These are phyloP conservation scores for Sanghuangporus baumii DNA, from an alignment of 1,284 basidiomycete species.

Conservation along the genomic window DNA sequence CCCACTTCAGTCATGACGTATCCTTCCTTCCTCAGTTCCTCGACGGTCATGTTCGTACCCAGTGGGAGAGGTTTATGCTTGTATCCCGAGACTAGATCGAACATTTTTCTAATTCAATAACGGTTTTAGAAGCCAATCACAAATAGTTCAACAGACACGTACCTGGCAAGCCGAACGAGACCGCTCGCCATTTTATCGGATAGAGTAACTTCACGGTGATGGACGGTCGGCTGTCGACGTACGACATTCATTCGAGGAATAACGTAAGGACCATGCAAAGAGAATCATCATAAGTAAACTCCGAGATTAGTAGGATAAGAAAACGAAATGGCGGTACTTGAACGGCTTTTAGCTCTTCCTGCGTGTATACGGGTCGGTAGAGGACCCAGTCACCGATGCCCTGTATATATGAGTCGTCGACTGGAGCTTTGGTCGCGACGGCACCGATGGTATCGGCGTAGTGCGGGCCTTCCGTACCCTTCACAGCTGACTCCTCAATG, in stretches of 20 bases:
- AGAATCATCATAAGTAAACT: too few relatives aligned
- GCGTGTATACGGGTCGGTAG: conserved; percentile 76
- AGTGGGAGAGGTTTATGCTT: conserved; percentile 65
- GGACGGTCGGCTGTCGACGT: conserved; percentile 50
- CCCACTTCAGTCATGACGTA: conserved; percentile 67
- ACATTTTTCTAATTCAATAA: conserved; percentile 42
- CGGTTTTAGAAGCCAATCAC: background rate
- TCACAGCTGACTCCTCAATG: conserved; percentile 8
- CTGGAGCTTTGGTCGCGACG: background rate
- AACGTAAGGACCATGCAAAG: too few relatives aligned
- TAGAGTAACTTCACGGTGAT: conserved; percentile 58
- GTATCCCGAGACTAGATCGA: conserved; percentile 80
- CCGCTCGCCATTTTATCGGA: conserved; percentile 68
- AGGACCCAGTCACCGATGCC: conserved; percentile 75
- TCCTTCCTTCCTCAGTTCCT: conserved; percentile 67
- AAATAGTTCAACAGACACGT: conserved; percentile 11
- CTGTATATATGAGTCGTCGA: background rate
- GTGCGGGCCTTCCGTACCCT: conserved; percentile 15
- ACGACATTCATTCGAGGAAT: background rate
- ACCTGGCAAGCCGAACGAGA: conserved; percentile 58
- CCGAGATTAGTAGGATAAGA: background rate
- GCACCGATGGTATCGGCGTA: conserved; percentile 10
- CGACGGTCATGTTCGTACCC: conserved; percentile 54
- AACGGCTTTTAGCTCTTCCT: conserved; percentile 74
- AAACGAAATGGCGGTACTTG: conserved; percentile 36